These are phyloP conservation scores for Eurotiales sp. DNA, from an alignment of 2,329 filamentous ascomycete genomes.

Conservation along the genomic window DNA sequence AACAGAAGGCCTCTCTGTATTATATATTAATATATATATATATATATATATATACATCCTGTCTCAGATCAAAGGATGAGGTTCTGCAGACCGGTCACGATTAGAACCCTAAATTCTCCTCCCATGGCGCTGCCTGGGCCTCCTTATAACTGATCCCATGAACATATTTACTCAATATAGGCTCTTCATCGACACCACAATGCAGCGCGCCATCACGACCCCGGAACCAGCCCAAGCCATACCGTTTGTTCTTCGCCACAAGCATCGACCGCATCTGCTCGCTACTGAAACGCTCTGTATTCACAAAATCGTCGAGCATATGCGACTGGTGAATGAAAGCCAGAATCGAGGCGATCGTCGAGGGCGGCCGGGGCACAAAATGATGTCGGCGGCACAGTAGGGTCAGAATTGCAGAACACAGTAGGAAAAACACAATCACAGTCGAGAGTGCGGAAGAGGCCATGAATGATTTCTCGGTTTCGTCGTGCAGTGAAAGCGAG, in stretches of 20 bases:
- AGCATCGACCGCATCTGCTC: slow-evolving; percentile 60
- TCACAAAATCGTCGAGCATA: slow-evolving; percentile 73
- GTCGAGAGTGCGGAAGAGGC: slow-evolving; percentile 60
- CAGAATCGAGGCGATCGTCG: slow-evolving; percentile 71
- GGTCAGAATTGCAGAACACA: slow-evolving; percentile 56
- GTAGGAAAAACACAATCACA: slow-evolving; percentile 64
- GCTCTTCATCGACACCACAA: slow-evolving; percentile 74
- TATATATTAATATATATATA: not conserved
- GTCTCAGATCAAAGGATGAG: no score
- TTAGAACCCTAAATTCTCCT: slow-evolving; percentile 12
- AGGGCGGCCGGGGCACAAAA: slow-evolving; percentile 73
- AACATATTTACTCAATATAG: slow-evolving; percentile 62
- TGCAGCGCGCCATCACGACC: slow-evolving; percentile 70
- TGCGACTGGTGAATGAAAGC: slow-evolving; percentile 77
- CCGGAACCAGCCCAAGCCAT: slow-evolving; percentile 72
- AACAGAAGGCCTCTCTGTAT: no score
- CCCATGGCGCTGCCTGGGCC: slow-evolving; percentile 26
- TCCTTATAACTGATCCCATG: slow-evolving; percentile 49
- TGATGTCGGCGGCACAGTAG: slow-evolving; percentile 62
- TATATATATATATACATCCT: no score
- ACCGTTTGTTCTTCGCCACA: slow-evolving; percentile 60
- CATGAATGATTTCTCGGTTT: slow-evolving; percentile 60
- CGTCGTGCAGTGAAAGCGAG: slow-evolving; percentile 44
- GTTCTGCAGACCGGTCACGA: no score
- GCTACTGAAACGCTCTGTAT: slow-evolving; percentile 61